Evolutionary conservation across 768 basidiomycete species (phyloP), one percentile per base, ranked within the genome.

Genomic region (Agrocybe praecox): DNA sequence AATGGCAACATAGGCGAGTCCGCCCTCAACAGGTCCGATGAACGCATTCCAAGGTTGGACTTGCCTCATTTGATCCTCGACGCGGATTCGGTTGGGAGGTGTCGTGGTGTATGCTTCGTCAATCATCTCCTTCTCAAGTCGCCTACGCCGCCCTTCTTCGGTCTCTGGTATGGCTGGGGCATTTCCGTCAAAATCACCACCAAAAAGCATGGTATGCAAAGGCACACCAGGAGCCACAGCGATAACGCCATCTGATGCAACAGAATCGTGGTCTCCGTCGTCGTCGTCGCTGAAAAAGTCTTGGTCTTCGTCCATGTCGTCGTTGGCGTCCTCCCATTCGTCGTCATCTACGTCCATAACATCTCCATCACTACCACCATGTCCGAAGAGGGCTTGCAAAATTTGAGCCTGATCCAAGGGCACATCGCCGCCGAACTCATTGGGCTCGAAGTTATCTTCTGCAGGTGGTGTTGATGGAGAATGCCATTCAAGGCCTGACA

Each of bases 1-100:
- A 48, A 55, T 64, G 3, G 52, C 60, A 3, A 70, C 63, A 53
- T 69, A 77, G 2, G 70, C 69, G 44, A 78, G 46, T 8, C 53
- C 43, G 33, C 68, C 66, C 26, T 45, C 46, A 0, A 74, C 68
- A 3, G 44, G 45, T 43, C 68, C 69, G n/a, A 52, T 49, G 56
- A 75, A 75, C n/a, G 63, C 55, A n/a, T 23, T 55, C 14, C 18
- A 14, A 11, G 54, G 34, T n/a, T 56, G 52, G 5, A 67, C 42
- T 15, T 26, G 19, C 10, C 54, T 55, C 2, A 56, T 46, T 0
- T 24, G 23, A 6, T 49, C 51, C 10, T 53, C 52, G 24, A 53
- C 32, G 21, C 50, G 49, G 9, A 51, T 32, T 9, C 54, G 17
- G 49, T 45, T 23, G 24, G 40, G 49, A 40, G 36, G 36, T 15